Evolutionary conservation across 192 early-diverging fungal species (phyloP), one percentile per base, ranked within the genome.

Genomic region (Coemansia sp.): DNA sequence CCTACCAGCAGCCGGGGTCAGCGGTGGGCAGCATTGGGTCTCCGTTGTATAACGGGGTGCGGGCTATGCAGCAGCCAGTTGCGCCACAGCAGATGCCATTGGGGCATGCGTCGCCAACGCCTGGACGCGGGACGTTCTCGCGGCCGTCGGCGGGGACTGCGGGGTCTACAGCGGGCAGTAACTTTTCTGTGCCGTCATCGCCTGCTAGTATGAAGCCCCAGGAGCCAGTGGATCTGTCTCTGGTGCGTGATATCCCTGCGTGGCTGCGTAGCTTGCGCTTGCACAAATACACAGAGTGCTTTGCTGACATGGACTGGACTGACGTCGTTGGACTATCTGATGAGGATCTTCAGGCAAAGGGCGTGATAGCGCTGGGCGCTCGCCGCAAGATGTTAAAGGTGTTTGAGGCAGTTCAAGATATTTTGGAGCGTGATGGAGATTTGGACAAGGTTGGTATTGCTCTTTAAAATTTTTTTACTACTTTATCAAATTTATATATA

Each of bases 331-430:
- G 90, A 58, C 74, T 99, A 74, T 85, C 81, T 27, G 97, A 99
- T 64, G 89, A 92, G 40, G 88, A 91, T 31, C 86, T 99, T 70
- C 87, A 88, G 47, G 88, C 84, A 39, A 89, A 91, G 68, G 97
- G 97, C 29, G 96, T 99, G 10, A 81, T 92, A 7, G 96, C 97
- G 57, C 87, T 97, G 68, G 97, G 97, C 55, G 97, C 97, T 24
- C 89, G 97, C 29, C 88, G 94, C 70, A 99, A 99, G 83, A 94
- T 99, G 89, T 78, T 97, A 57, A 97, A 97, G 84, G 95, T 96
- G 62, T 98, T 98, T 88, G 96, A 96, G 73, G 64, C 64, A 0
- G 78, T 85, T 24, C 74, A 58, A n/a, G 65, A 31, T 50, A 64
- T 65, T 20, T 47, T 57, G 12, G 57, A 71, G 49, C 58, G 55